Base-by-base conservation (phyloP, 2,329 filamentous ascomycete genomes). In the Microsporum ferrugineum region DNA sequence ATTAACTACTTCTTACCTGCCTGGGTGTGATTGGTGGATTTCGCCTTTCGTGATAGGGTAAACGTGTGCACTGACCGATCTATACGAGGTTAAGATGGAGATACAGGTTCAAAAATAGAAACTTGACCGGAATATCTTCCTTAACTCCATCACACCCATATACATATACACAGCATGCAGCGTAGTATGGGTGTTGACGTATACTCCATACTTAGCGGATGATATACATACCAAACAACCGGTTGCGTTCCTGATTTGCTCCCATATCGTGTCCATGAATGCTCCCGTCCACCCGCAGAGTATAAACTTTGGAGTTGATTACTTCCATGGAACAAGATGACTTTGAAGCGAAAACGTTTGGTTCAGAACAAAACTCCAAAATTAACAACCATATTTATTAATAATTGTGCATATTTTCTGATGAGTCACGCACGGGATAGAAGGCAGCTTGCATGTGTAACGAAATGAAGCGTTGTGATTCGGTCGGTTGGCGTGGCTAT, bases 331-430 rank as follows among this genome's bases (percentile, higher is more conserved):
- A 51, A 27, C 10, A 14, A 51, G 27, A 51, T 51, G 17, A 23
- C 17, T 31, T 49, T 36, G 33, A 5, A n/a, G 51, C 51, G n/a
- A 55, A 43, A 55, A 38, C n/a, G 33, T 36, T 55, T 34, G 29
- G 31, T 31, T 36, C 29, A 36, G 31, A 55, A 23, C 51, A 55
- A 55, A 36, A 14, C 31, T 31, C 51, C 29, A 34, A 14, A 55
- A 34, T 55, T 55, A 55, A 55, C 51, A 55, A 34, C 39, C 51
- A 55, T 55, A 55, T 23, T 55, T 55, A 55, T 55, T 36, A 55
- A 34, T 55, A 55, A 55, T 55, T 55, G 51, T 55, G 51, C 51
- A 55, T 55, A 55, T 36, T 55, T 55, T 55, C 51, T 55, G 51
- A 55, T 55, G 51, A 55, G 51, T 55, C 51, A 55, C 51, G 51